Percentiles rank a stretch among this genome's conserved stretches.
Evolutionary conservation across 192 early-diverging fungal genomes (phyloP).

Genomic region (Podila epigama): DNA sequence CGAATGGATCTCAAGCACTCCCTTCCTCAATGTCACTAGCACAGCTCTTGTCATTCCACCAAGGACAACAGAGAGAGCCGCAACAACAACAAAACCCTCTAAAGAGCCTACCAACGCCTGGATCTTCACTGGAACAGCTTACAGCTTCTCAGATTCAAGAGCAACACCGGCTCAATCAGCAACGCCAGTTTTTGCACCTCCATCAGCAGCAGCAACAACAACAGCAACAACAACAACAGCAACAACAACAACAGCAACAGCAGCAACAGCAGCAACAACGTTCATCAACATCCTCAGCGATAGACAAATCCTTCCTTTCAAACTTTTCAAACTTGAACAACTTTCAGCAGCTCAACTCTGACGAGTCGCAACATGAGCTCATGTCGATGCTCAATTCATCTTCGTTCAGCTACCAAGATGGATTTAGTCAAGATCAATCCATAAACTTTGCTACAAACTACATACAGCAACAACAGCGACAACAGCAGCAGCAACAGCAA

Average conservation of each 20-base stretch:
- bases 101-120: neutral
- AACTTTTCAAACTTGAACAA: slow-evolving; percentile 37
- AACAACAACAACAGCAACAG: neutral
- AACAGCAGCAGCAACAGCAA: slow-evolving; percentile 32
- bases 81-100: neutral
- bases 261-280: slow-evolving; percentile 7
- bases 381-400: slow-evolving; percentile 45
- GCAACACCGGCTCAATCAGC: slow-evolving; percentile 38
- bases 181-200: slow-evolving; percentile 29
- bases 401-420: slow-evolving; percentile 30
- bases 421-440: slow-evolving; percentile 33
- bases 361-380: slow-evolving; percentile 35
- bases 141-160: slow-evolving; percentile 39
- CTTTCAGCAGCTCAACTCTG: slow-evolving; percentile 42
- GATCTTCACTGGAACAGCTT: neutral
- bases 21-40: slow-evolving; percentile 27
- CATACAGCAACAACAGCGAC: slow-evolving; percentile 31
- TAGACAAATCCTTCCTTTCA: slow-evolving; percentile 11
- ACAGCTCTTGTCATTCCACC: slow-evolving; percentile 26
- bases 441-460: slow-evolving; percentile 33
- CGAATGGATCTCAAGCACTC: slow-evolving; percentile 6
- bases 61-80: slow-evolving; percentile 12
- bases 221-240: slow-evolving; percentile 2
- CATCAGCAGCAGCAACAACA: slow-evolving; percentile 22
- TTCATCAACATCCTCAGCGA: slow-evolving; percentile 7